Conservation (phyloP, 768 basidiomycete species). For the Kwoniella botswanensis region DNA sequence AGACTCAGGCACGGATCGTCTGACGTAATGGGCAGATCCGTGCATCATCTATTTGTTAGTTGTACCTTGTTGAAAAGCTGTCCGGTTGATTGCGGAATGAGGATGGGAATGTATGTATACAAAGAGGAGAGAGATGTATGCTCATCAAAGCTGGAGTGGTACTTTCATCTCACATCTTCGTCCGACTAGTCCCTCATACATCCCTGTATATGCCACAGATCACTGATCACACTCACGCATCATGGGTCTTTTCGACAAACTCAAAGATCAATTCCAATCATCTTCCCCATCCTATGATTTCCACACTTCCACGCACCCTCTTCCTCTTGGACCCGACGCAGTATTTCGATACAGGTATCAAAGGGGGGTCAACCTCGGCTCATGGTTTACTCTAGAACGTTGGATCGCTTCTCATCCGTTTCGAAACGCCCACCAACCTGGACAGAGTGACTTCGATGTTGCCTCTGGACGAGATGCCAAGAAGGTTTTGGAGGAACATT, state of each 20-base stretch:
- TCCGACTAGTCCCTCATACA: neutral
- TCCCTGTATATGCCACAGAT: neutral
- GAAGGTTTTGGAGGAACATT: slow-evolving; percentile 68
- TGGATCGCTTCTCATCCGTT: slow-evolving; percentile 71
- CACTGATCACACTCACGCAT: neutral
- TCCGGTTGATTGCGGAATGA: neutral
- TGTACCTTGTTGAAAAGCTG: neutral
- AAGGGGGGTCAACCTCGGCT: slow-evolving; percentile 81
- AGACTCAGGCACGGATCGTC: neutral
- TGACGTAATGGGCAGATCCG: neutral
- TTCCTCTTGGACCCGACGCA: slow-evolving; percentile 56
- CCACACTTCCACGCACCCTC: slow-evolving; percentile 10
- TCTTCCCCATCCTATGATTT: slow-evolving; percentile 17
- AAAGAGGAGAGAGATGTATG: neutral
- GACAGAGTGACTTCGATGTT: slow-evolving; percentile 67
- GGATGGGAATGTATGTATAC: neutral
- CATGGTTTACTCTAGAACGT: slow-evolving; percentile 71
- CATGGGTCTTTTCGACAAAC: slow-evolving; percentile 55
- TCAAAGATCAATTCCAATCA: slow-evolving; percentile 45
- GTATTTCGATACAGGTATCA: slow-evolving; percentile 72
- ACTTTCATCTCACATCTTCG: neutral
- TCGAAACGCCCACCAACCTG: slow-evolving; percentile 61
- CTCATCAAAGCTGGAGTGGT: too few species aligned
- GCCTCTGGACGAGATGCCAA: slow-evolving; percentile 65
- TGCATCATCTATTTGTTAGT: neutral